A percentile compares a stretch with the other conserved stretches of the same genome.
phyloP scores from a whole-genome alignment of 2,329 filamentous ascomycete genomes.

The Diplocarpon rosae region DNA sequence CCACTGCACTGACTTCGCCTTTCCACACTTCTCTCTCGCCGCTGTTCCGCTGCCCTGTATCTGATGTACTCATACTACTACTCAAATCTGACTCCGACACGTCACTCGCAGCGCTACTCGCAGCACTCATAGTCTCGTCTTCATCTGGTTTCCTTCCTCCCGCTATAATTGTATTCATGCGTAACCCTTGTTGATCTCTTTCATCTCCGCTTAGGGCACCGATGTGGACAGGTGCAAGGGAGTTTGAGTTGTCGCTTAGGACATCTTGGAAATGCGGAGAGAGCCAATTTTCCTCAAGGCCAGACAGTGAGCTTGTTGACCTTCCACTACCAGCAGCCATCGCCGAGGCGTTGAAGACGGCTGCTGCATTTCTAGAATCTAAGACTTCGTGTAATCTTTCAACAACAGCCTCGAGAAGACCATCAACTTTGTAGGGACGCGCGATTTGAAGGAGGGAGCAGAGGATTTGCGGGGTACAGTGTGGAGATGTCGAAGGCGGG shows the following conservation, averaged over 20 bases:
- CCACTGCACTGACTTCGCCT: slow-evolving; percentile 75
- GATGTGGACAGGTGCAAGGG: slow-evolving; percentile 12
- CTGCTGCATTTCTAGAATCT: slow-evolving; percentile 87
- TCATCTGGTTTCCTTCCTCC: slow-evolving; percentile 29
- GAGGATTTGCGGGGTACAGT: slow-evolving; percentile 90
- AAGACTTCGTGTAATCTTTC: slow-evolving; percentile 81
- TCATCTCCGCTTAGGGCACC: slow-evolving; percentile 14
- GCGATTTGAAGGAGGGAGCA: slow-evolving; percentile 92
- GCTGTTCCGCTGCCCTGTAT: slow-evolving; percentile 29
- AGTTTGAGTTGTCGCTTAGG: slow-evolving; percentile 11
- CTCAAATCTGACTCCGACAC: slow-evolving; percentile 21
- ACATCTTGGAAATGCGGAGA: slow-evolving; percentile 35
- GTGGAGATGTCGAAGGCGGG: slow-evolving; percentile 59
- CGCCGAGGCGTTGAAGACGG: slow-evolving; percentile 94
- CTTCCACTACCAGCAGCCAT: slow-evolving; percentile 94
- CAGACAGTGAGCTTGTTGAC: slow-evolving; percentile 50
- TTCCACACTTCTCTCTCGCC: slow-evolving; percentile 60
- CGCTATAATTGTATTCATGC: slow-evolving; percentile 39
- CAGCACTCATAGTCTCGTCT: slow-evolving; percentile 25
- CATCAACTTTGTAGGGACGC: slow-evolving; percentile 85
- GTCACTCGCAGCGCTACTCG: slow-evolving; percentile 23
- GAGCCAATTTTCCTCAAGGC: slow-evolving; percentile 38
- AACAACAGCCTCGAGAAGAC: slow-evolving; percentile 82
- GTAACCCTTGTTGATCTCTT: slow-evolving; percentile 28
- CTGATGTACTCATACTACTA: slow-evolving; percentile 29